A percentile compares a stretch with the other conserved stretches of the same genome.
These are phyloP conservation scores for Groenewaldozyma tartarivorans DNA, from an alignment of 805 yeast species.

Conservation along the genomic window DNA sequence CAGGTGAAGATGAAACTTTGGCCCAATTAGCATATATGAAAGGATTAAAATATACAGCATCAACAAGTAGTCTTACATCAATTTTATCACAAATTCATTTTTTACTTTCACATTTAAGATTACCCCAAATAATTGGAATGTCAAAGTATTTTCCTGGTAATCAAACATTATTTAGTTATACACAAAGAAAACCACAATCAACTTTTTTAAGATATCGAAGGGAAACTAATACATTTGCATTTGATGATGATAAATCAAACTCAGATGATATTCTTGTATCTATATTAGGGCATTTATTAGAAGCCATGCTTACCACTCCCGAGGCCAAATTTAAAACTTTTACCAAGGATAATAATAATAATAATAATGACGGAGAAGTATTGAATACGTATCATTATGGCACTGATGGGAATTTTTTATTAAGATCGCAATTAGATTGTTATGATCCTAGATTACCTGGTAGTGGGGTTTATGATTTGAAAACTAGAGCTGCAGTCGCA, in stretches of 20 bases:
- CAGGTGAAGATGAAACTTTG: conserved; percentile 54
- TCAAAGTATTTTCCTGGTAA: conserved; percentile 36
- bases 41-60: conserved; percentile 45
- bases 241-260: conserved; percentile 61
- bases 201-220: conserved; percentile 44
- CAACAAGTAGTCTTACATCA: conserved; percentile 84
- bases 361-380: conserved; percentile 1
- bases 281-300: conserved; percentile 70
- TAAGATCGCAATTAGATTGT: conserved; percentile 91
- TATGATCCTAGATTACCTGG: conserved; percentile 71
- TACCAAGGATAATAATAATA: conserved; percentile 19
- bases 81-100: conserved; percentile 66
- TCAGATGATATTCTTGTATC: conserved; percentile 63
- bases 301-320: conserved; percentile 58
- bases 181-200: conserved; percentile 45
- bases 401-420: conserved; percentile 51
- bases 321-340: conserved; percentile 40
- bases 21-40: conserved; percentile 35
- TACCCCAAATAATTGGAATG: conserved; percentile 35
- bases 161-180: conserved; percentile 30
- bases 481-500: conserved; percentile 84
- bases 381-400: conserved; percentile 62
- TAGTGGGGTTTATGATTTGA: conserved; percentile 83
- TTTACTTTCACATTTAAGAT: conserved; percentile 52
- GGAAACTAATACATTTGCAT: conserved; percentile 41